Base-by-base conservation (phyloP, 2,329 filamentous ascomycete genomes). In the Hypoxylon sp. region DNA sequence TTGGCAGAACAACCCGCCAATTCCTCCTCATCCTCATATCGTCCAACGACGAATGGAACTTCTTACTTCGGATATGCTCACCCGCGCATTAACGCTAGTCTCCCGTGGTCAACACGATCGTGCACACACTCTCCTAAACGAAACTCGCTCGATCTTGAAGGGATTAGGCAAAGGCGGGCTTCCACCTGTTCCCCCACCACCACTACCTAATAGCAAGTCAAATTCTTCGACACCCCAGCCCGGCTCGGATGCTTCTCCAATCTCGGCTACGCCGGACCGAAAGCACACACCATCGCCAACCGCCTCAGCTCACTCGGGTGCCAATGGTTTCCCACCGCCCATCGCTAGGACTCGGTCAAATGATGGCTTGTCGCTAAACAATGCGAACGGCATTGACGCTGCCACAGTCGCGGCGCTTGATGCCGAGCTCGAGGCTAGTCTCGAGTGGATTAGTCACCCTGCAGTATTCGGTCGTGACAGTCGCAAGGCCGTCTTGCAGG, bases 391-490 rank as follows among this genome's bases (percentile, higher is more conserved):
- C n/a, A 95, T 99, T 62, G 96, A 99, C 76, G 82, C 88, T 5
- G 86, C 85, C 37, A 96, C 93, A 0, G 95, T 98, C 75, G 85
- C 89, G 25, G 95, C 96, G 2, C 89, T 99, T 17, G 96, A 99
- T 79, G 89, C 92, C 0, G 96, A 99, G 80, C 88, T 99, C 35
- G 94, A 97, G 79, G 89, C 92, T 35, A 93, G 92, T 56, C 84
- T 99, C 14, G 96, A 99, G 81, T 99, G 96, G 96, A 98, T 99
- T 80, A 94, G 92, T 78, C 96, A 99, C 77, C 96, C 96, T 1
- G 95, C 95, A 1, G 93, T 98, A 1, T 99, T 99, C 78, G 91
- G 92, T 7, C 90, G 96, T 40, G 96, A 99, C 79, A 96, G 93
- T 64, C 91, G 96, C 76, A 99, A 99, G 83, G 94, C 95, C 3